A percentile compares a stretch with the other conserved stretches of the same genome.
Evolutionary conservation across 2,329 filamentous ascomycete species (phyloP).

Genomic region (Phaeosphaeriaceae sp.): DNA sequence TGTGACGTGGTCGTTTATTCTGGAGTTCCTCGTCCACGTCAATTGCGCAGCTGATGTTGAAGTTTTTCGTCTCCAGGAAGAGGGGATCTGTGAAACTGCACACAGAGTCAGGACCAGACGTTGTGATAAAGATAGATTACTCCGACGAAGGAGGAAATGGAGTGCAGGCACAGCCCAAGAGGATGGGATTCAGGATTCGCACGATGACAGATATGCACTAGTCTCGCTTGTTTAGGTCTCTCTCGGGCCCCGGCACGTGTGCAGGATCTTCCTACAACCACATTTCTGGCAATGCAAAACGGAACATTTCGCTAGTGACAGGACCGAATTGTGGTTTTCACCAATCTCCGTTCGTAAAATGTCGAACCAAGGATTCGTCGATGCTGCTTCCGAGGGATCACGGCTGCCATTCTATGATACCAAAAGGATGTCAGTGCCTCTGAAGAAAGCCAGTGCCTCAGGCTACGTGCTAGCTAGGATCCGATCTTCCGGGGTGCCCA

Average conservation of each 20-base stretch:
- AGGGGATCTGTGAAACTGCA: background rate
- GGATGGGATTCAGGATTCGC: background rate
- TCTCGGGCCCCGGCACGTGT: background rate
- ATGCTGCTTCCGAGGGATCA: background rate
- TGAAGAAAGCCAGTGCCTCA: background rate
- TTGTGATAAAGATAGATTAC: background rate
- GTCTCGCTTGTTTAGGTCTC: background rate
- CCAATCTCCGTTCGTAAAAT: too few relatives aligned
- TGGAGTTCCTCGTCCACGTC: background rate
- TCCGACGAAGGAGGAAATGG: background rate
- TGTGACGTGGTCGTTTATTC: background rate
- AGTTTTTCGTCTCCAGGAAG: background rate
- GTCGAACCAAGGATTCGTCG: background rate
- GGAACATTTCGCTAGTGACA: background rate
- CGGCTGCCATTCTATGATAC: background rate
- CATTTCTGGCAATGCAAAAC: background rate
- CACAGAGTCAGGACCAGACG: background rate
- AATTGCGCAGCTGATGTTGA: background rate
- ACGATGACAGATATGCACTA: background rate
- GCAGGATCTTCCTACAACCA: background rate
- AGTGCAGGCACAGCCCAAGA: background rate
- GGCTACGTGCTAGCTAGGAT: background rate
- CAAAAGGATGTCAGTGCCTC: background rate
- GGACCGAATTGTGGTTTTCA: too few relatives aligned
- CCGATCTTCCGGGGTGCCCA: background rate